Evolutionary conservation across 2,329 filamentous ascomycete species (phyloP), one percentile per base, ranked within the genome.

Genomic region (Colletotrichum lindemuthianum): DNA sequence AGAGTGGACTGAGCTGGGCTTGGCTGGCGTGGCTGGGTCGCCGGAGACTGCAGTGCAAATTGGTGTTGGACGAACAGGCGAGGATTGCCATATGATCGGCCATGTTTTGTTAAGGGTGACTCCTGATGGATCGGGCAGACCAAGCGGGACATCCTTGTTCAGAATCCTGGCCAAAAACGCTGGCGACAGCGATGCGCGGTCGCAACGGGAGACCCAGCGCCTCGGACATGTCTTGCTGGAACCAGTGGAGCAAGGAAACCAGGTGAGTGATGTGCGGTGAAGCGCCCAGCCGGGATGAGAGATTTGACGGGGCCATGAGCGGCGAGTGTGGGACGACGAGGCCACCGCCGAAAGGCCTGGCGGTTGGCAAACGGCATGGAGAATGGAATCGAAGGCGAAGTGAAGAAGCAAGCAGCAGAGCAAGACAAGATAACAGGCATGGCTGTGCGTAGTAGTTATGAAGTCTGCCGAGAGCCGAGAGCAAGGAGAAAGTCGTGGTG

Each of bases 41-140:
- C 37, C 13, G 24, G n/a, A 36, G 51, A 40, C 8, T 8, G 10
- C 12, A 33, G 10, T 15, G 37, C 40, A 43, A 15, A 50, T 16
- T 34, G 36, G 36, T 51, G 36, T 51, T 10, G 54, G 47, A 9
- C 16, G 16, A 32, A 41, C 59, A 51, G 44, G 59, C 47, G 59
- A 61, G 55, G 60, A 60, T 60, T 60, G 37, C 43, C 60, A 59
- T 44, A 43, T 41, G 60, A 63, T 63, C 60, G 54, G 32, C 60
- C 9, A 40, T 39, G 48, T 44, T 64, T 49, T 55, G 39, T 52
- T 45, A 34, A n/a, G 33, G 32, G 12, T 47, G 39, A 24, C 34
- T 32, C 45, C 34, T 51, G n/a, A 53, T 15, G 41, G 58, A 61
- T 65, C 61, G 45, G 51, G 56, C 47, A n/a, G 41, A 56, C 39